Conservation (phyloP, 164 flowering plant species). For the Sedum album region DNA sequence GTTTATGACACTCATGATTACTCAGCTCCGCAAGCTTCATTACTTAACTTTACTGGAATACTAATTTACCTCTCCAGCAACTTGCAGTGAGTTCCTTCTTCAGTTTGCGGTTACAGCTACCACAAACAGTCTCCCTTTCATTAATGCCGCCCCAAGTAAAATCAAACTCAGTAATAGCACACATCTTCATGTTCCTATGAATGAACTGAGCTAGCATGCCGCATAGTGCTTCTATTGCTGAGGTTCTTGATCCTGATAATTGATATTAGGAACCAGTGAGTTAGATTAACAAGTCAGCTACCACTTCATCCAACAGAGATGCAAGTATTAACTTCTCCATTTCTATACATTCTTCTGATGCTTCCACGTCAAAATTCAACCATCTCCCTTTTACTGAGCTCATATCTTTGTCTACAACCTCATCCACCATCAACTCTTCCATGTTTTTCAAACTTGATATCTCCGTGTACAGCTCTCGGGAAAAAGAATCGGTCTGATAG, state of each 20-base stretch:
- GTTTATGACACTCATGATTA: no score
- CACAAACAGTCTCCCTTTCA: no score
- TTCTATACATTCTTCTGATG: conserved; percentile 42
- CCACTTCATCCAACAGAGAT: conserved; percentile 47
- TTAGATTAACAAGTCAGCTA: conserved; percentile 19
- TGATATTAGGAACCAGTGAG: background rate
- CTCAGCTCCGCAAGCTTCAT: no score
- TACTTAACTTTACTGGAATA: no score
- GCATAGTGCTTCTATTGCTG: no score
- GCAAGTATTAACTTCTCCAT: conserved; percentile 31
- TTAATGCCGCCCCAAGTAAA: no score
- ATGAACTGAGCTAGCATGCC: no score
- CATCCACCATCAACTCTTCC: conserved; percentile 50
- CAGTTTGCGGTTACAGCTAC: no score
- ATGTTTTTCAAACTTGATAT: conserved; percentile 29
- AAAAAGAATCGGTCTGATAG: conserved; percentile 24
- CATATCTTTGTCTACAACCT: conserved; percentile 63
- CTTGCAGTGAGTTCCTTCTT: no score
- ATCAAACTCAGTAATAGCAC: no score
- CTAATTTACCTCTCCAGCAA: no score
- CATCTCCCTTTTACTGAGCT: conserved; percentile 45
- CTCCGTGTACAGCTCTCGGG: conserved; percentile 40
- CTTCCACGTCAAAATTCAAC: conserved; percentile 47
- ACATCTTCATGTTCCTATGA: no score
- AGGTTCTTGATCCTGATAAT: background rate